Evolutionary conservation across 192 early-diverging fungal genomes (phyloP).

Genomic region (Coemansia sp.): DNA sequence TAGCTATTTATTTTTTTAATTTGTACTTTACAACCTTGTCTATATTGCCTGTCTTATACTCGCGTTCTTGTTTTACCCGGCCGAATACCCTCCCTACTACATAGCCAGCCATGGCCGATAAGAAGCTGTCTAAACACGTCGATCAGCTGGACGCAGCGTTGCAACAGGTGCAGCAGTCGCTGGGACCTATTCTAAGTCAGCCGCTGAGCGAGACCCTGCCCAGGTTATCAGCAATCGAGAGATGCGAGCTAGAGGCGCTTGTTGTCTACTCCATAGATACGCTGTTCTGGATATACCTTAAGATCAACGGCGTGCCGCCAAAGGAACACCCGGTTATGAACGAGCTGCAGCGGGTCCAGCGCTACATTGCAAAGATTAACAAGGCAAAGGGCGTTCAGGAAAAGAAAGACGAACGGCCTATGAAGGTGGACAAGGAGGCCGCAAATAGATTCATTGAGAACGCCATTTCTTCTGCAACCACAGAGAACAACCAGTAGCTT

Average conservation of each 20-base stretch:
- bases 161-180: constrained; percentile 28
- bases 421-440: constrained; percentile 56
- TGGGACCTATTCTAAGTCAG: constrained; percentile 37
- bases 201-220: constrained; percentile 51
- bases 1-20: constrained; percentile 6
- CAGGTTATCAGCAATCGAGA: constrained; percentile 52
- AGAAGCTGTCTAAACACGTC: constrained; percentile 34
- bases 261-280: constrained; percentile 61
- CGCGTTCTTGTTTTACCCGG: neutral
- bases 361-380: constrained; percentile 56
- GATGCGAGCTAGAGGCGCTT: constrained; percentile 61
- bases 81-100: neutral
- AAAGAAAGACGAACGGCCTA: constrained; percentile 20
- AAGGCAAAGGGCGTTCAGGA: constrained; percentile 36
- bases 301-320: constrained; percentile 58
- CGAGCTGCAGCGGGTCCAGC: constrained; percentile 54
- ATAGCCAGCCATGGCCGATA: constrained; percentile 19
- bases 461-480: constrained; percentile 18
- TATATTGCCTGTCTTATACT: neutral
- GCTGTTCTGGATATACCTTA: constrained; percentile 58
- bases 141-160: constrained; percentile 38
- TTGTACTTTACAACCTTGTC: constrained; percentile 4
- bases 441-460: constrained; percentile 56
- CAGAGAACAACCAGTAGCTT: neutral
- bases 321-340: constrained; percentile 60